Evolutionary conservation across 1,284 basidiomycete genomes (phyloP), one percentile per base, ranked within the genome.

Genomic region (Mycosarcoma maydis): DNA sequence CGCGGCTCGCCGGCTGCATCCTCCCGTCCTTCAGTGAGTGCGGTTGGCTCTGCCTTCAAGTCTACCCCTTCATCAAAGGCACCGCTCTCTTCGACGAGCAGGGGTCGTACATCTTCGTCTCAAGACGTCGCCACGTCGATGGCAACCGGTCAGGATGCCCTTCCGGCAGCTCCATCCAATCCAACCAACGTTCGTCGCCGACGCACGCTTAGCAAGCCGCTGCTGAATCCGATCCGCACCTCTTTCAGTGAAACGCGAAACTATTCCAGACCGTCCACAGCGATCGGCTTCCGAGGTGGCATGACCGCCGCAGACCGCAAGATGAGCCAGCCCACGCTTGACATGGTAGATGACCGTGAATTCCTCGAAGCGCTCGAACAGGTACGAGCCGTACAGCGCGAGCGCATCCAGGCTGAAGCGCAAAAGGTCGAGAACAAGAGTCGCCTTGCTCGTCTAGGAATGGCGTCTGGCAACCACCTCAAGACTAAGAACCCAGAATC

Each of bases 301-400:
- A 29, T 61, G 41, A 49, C 57, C 9, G 58, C 19, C 9, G 50
- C 34, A n/a, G 51, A 56, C 23, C 65, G 69, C 41, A 72, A 76
- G 61, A 69, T 66, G 65, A 71, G 73, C 50, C 75, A 75, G 41
- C 72, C 74, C 9, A 74, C 76, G 46, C 69, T 78, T 32, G 74
- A 68, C 39, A 78, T 78, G 45, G 71, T 66, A 13, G 76, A 78
- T 32, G 76, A 78, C 42, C 56, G 40, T 38, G 76, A 78, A 55
- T 78, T 78, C 56, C 56, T 78, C 26, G 54, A 69, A 50, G 76
- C 73, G 17, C 57, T 78, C 14, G 76, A 78, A 53, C 60, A 73
- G 17, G 75, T 78, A 9, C 70, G 76, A 14, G 38, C 50, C 10
- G 34, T 66, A 39, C 65, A 78, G 29, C 60, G 67, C 38, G 66